Evolutionary conservation across 257 asterid species (phyloP), one percentile per base, ranked within the genome.

Genomic region (Apocynum venetum): DNA sequence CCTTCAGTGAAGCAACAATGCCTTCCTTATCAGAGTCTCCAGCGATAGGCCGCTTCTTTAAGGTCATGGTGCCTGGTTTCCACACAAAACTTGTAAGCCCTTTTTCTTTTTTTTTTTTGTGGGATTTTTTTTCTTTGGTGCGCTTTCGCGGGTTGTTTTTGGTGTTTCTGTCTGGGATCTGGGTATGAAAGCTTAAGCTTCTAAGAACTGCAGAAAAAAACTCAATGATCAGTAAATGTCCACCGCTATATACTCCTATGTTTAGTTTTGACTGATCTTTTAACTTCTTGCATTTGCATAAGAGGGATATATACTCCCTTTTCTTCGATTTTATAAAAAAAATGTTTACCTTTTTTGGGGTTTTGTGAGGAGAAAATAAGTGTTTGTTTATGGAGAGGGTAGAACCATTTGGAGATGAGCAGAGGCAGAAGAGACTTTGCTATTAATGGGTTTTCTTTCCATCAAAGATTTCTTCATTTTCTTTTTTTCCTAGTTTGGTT

Each of bases 31-130:
- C 77, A 53, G 38, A 75, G 12, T 60, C 72, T 14, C 35, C 8
- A 1, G 69, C 35, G 35, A 60, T 10, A 11, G 31, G 5, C 9
- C 72, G 76, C 36, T 82, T 82, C 80, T 81, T 81, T 60, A 84
- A 84, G 51, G 80, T 77, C 20, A 64, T 84, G 84, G 49, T 75
- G 44, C 83, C 84, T 7, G 87, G 74, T 70, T 84, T 71, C 51
- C 76, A 48, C 0, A 36, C 77, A 14, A 80, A 49, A 77, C 69
- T 80, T 36, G 86, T 83, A 73, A 44, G 82, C 19, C 19, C 19
- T 19, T 14, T 53, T 13, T 14, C 13, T 14, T 43, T 12, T 55
- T 41, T 38, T 40, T 80, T 40, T 44, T 41, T 48, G 15, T 11
- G 1, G 38, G 19, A 3, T 48, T 44, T 46, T 72, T 3, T 52